These are phyloP conservation scores for Metschnikowia cubensis DNA, from an alignment of 805 yeast species.

Conservation along the genomic window DNA sequence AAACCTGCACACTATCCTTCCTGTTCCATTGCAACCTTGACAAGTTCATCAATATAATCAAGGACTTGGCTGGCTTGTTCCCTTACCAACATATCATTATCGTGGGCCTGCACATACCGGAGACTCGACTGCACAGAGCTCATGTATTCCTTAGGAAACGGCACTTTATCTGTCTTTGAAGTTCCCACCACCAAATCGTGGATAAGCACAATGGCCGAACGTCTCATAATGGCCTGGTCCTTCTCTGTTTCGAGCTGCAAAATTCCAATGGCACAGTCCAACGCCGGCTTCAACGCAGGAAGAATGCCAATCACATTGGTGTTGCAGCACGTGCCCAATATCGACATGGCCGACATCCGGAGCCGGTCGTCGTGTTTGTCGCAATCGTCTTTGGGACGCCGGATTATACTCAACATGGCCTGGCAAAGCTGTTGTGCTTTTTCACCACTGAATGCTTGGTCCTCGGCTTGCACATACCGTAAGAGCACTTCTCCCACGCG, in stretches of 20 bases:
- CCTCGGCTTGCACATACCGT: constrained; percentile 49
- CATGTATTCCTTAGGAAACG: constrained; percentile 49
- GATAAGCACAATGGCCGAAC: constrained; percentile 70
- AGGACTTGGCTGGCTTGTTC: constrained; percentile 48
- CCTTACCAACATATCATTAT: constrained; percentile 53
- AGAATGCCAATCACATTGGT: constrained; percentile 53
- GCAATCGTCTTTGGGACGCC: constrained; percentile 21
- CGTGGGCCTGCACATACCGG: constrained; percentile 44
- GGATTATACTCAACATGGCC: constrained; percentile 39
- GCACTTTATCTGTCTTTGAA: constrained; percentile 42
- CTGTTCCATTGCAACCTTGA: constrained; percentile 12
- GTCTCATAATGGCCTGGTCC: constrained; percentile 56
- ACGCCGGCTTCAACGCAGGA: constrained; percentile 46
- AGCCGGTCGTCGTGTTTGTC: constrained; percentile 50
- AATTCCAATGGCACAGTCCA: constrained; percentile 78
- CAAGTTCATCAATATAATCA: constrained; percentile 30
- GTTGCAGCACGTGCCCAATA: constrained; percentile 69
- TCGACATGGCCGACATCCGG: constrained; percentile 83
- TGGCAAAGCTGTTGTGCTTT: constrained; percentile 41
- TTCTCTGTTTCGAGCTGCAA: constrained; percentile 50
- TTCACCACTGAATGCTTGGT: constrained; percentile 46
- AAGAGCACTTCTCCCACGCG: constrained; percentile 79
- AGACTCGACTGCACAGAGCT: constrained; percentile 39
- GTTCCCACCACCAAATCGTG: constrained; percentile 54
- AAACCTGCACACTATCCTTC: no score